These are phyloP conservation scores for Moesziomyces sp. DNA, from an alignment of 1,284 basidiomycete genomes.

Conservation along the genomic window DNA sequence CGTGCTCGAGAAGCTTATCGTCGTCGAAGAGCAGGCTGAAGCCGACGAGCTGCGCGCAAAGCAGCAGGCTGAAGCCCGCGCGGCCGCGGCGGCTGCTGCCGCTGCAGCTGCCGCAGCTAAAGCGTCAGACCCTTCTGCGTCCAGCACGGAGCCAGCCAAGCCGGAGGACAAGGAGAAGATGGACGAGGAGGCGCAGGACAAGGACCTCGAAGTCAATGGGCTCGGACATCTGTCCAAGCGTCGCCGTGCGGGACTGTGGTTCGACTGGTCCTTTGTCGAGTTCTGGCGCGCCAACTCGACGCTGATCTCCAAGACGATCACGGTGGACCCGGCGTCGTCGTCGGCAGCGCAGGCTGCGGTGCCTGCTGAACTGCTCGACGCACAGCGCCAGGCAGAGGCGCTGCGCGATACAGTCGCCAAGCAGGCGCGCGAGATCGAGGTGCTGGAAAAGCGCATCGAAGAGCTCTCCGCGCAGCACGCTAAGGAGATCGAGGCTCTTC, in stretches of 20 bases:
- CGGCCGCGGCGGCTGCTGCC: slow-evolving; percentile 28
- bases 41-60: slow-evolving; percentile 60
- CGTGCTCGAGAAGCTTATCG: slow-evolving; percentile 67
- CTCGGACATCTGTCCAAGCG: slow-evolving; percentile 65
- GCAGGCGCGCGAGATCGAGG: slow-evolving; percentile 47
- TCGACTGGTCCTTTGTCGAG: slow-evolving; percentile 98
- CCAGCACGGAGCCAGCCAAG: slow-evolving; percentile 4
- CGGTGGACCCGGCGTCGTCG: slow-evolving; percentile 54
- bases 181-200: slow-evolving; percentile 43
- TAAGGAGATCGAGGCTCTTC: slow-evolving; percentile 3
- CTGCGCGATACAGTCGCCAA: slow-evolving; percentile 49
- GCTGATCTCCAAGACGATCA: slow-evolving; percentile 56
- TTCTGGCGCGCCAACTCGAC: slow-evolving; percentile 97
- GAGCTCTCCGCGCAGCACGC: slow-evolving; percentile 33
- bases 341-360: slow-evolving; percentile 36
- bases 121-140: slow-evolving; percentile 18
- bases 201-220: slow-evolving; percentile 44
- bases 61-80: slow-evolving; percentile 32
- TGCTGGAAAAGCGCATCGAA: slow-evolving; percentile 36
- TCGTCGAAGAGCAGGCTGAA: slow-evolving; percentile 35
- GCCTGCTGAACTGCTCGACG: slow-evolving; percentile 61
- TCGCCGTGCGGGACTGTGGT: slow-evolving; percentile 85
- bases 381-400: slow-evolving; percentile 56
- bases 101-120: slow-evolving; percentile 7
- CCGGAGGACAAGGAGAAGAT: slow-evolving; percentile 33